These are phyloP conservation scores for Xanthoparmelia taractica DNA, from an alignment of 495 filamentous ascomycete genomes.

Conservation along the genomic window DNA sequence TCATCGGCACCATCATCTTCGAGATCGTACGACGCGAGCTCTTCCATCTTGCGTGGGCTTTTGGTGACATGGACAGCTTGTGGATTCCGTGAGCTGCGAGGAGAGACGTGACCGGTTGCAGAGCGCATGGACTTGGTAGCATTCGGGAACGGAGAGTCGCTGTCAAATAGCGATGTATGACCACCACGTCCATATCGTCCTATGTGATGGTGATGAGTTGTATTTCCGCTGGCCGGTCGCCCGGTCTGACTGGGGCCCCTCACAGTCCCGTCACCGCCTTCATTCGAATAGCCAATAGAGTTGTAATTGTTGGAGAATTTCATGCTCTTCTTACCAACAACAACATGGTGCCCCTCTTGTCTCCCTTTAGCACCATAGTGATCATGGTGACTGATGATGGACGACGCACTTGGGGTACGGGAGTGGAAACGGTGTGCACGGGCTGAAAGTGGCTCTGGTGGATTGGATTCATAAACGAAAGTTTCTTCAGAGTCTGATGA, in stretches of 20 bases:
- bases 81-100: constrained; percentile 36
- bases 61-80: constrained; percentile 35
- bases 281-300: constrained; percentile 51
- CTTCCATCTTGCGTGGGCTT: constrained; percentile 45
- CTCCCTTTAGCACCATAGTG: constrained; percentile 56
- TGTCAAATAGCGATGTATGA: constrained; percentile 67
- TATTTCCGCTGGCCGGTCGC: constrained; percentile 50
- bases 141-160: constrained; percentile 60
- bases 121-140: constrained; percentile 34
- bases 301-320: constrained; percentile 87
- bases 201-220: constrained; percentile 65
- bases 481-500: constrained; percentile 97
- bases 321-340: constrained; percentile 86
- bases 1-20: constrained; percentile 79
- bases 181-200: constrained; percentile 64
- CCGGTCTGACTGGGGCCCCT: constrained; percentile 45
- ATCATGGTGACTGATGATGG: constrained; percentile 73
- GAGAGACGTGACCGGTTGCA: constrained; percentile 48
- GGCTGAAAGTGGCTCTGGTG: constrained; percentile 65
- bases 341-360: constrained; percentile 56
- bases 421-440: constrained; percentile 84
- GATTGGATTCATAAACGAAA: constrained; percentile 98
- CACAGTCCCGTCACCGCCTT: constrained; percentile 42
- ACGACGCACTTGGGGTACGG: constrained; percentile 88
- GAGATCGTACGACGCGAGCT: constrained; percentile 56